Base-by-base conservation (phyloP, 768 basidiomycete genomes). In the Xerocomellus dryophilus region DNA sequence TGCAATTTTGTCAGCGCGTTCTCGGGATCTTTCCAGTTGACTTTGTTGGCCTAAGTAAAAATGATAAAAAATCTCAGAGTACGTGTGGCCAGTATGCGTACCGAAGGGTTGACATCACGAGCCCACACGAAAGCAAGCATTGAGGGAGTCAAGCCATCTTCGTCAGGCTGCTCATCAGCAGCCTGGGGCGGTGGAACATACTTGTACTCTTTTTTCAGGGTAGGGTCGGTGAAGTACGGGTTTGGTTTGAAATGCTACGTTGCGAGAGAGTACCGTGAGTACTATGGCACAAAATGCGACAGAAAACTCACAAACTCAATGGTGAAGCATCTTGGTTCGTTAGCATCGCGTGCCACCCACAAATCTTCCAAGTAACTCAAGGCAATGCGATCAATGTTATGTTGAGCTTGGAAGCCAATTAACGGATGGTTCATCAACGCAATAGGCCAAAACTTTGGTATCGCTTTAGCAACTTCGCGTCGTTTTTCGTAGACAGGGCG, bases 41-140 rank as follows among this genome's bases (percentile, higher is more conserved):
- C 86, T 74, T 83, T 84, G 54, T 58, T 79, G 43, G 78, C 74
- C 88, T 91, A 59, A 15, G 50, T 17, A 36, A 59, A 40, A 31
- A 36, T 20, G 31, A 51, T 35, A 36, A 40, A 39, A 35, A 40
- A 8, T 21, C 5, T 38, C 25, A 9, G 46, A 32, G 15, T 18
- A 36, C 5, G 7, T 23, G 35, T 15, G 7, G 9, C 40, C 12
- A 23, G 40, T 25, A 54, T n/a, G 60, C 80, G 59, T 69, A 91
- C 90, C 65, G 81, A 80, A 32, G 82, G 72, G 57, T 81, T 71
- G 25, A 88, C 84, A 69, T 93, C 84, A 34, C 81, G 82, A 57
- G 84, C 82, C 88, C 89, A 92, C 36, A 81, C 81, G 66, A 93
- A 93, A 54, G 86, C 81, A 62, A 93, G 76, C 84, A 88, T 90